A percentile compares a stretch with the other conserved stretches of the same genome.
Conservation (phyloP, 2,329 filamentous ascomycete genomes). For the Phaeosphaeriaceae sp. region DNA sequence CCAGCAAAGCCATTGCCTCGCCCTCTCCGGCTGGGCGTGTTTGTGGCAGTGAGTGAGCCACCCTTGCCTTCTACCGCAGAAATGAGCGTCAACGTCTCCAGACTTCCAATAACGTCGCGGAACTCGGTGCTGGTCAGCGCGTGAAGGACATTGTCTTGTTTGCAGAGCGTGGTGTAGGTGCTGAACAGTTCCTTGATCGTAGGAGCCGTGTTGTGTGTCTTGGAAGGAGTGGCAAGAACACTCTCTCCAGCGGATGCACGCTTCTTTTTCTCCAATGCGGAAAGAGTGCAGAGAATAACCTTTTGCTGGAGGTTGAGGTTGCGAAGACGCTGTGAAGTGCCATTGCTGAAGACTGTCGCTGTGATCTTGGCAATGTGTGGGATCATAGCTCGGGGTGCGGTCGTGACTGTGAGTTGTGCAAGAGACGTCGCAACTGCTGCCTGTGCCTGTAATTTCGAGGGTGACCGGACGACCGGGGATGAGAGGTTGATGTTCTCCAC, state of each 20-base stretch:
- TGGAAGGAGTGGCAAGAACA: conserved; percentile 51
- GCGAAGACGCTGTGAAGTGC: conserved; percentile 81
- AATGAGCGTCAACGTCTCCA: conserved; percentile 87
- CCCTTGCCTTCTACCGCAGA: conserved; percentile 74
- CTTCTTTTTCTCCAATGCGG: conserved; percentile 82
- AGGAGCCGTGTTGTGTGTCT: conserved; percentile 66
- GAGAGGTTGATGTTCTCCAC: conserved; percentile 82
- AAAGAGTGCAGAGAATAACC: conserved; percentile 86
- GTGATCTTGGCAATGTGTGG: conserved; percentile 92
- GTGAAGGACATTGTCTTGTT: conserved; percentile 84
- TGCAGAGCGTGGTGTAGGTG: conserved; percentile 83
- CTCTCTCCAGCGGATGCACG: conserved; percentile 50
- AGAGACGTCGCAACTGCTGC: conserved; percentile 54
- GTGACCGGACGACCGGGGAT: conserved; percentile 53
- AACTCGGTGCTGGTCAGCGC: conserved; percentile 92
- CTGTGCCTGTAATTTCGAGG: conserved; percentile 46
- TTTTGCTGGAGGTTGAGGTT: conserved; percentile 95
- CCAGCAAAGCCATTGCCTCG: conserved; percentile 46
- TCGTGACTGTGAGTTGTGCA: conserved; percentile 72
- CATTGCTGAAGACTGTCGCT: conserved; percentile 87
- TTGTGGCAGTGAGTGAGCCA: conserved; percentile 67
- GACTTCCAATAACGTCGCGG: conserved; percentile 84
- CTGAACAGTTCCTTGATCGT: conserved; percentile 85
- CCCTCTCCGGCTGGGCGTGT: conserved; percentile 73
- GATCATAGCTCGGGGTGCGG: conserved; percentile 86